Base-by-base conservation (phyloP, 139 green algal species). In the Yamagishiella unicocca region DNA sequence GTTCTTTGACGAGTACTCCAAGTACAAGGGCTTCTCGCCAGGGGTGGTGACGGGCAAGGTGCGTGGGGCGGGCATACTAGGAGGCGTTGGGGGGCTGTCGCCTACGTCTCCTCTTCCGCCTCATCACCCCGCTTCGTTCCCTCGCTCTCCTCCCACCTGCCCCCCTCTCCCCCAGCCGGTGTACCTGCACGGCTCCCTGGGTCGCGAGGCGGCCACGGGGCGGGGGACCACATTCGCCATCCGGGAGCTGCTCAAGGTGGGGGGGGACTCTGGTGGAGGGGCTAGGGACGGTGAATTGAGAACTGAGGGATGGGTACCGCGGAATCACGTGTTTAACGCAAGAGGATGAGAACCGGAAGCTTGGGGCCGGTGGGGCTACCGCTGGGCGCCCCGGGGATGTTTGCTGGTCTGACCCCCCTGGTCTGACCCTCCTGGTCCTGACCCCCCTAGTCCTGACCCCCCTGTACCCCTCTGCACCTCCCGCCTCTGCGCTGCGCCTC, bases 1-100 rank as follows among this genome's bases (percentile, higher is more conserved):
- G 88, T 89, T 97, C 82, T 98, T 99, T 77, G 97, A 99, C 78
- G 96, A 99, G 91, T 99, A 96, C 91, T 95, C 88, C 87, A 98
- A 98, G 82, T 96, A 96, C 84, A 93, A 93, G 85, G 95, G 96
- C 45, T 98, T 96, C 92, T 94, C 90, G 2, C 96, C 96, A 0
- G 96, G 94, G 42, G 94, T 97, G 7, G 95, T 98, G 17, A 98
- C 96, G 3, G 96, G 96, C 82, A 98, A 98, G 94, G 94, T 94
- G 27, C 1, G 82, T 14, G 4, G 80, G 55, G 22, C 12, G 54
- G 77, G n/a, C n/a, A n/a, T n/a, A n/a, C n/a, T n/a, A n/a, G n/a
- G 40, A 10, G 40, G 42, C 17, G 25, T 22, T 29, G 29, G 62
- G n/a, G 17, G 62, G 55, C 5, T 45, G 43, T 31, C 66, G 10